Conservation (phyloP, 805 yeast species). For the Saccharomyces cerevisiae region DNA sequence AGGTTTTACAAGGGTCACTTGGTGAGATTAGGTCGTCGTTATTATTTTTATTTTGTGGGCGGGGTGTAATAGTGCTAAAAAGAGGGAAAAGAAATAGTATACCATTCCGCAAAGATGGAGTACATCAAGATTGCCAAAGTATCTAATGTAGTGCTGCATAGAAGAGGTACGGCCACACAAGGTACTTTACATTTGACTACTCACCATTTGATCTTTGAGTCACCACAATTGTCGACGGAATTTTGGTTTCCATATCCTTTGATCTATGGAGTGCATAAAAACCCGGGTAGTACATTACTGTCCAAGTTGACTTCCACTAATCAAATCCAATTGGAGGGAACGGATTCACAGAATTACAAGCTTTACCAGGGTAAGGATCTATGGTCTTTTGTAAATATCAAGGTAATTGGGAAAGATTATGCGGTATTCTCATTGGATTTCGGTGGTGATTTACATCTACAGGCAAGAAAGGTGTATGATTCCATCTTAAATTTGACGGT, state of each 20-base stretch:
- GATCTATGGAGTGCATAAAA: conserved; percentile 52
- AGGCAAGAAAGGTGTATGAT: conserved; percentile 65
- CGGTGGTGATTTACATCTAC: conserved; percentile 34
- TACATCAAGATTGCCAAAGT: conserved; percentile 47
- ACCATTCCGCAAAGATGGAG: conserved; percentile 35
- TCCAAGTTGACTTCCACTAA: conserved; percentile 12
- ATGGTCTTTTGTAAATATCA: conserved; percentile 43
- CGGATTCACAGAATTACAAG: neutral
- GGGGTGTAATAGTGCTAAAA: neutral
- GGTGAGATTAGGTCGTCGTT: neutral
- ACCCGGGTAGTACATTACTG: conserved; percentile 42
- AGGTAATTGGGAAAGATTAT: conserved; percentile 78
- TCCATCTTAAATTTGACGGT: conserved; percentile 61
- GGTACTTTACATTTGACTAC: conserved; percentile 67
- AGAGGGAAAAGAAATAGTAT: neutral
- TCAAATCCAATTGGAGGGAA: neutral
- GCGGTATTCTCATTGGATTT: conserved; percentile 75
- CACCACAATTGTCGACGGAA: conserved; percentile 40
- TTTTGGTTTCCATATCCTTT: conserved; percentile 91
- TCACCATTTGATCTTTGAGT: conserved; percentile 64
- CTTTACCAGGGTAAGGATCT: conserved; percentile 22
- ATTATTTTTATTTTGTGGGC: neutral
- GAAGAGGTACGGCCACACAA: conserved; percentile 45
- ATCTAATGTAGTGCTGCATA: conserved; percentile 44
- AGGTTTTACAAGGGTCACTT: neutral